Percentiles rank a stretch among this genome's conserved stretches.
These are phyloP conservation scores for Pichia membranifaciens DNA, from an alignment of 805 yeast species.

Conservation along the genomic window DNA sequence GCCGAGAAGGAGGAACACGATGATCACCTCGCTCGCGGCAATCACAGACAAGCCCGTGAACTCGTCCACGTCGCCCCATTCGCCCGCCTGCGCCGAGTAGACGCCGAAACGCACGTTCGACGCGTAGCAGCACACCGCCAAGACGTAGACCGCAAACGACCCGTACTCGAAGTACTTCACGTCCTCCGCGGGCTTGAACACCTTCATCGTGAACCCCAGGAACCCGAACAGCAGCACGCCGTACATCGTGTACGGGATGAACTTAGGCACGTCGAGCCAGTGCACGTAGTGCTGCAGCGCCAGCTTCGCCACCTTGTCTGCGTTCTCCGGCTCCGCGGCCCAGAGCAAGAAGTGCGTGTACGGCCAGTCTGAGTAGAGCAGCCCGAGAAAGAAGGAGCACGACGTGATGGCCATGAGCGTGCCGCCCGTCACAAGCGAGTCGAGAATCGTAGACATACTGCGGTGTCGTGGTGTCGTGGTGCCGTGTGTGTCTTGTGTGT, in stretches of 20 bases:
- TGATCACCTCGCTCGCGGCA: slow-evolving; percentile 81
- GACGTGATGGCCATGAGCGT: slow-evolving; percentile 31
- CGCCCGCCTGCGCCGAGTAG: slow-evolving; percentile 57
- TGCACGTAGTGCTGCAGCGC: slow-evolving; percentile 69
- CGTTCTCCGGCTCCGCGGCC: slow-evolving; percentile 43
- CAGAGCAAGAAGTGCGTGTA: slow-evolving; percentile 77
- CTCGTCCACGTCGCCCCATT: slow-evolving; percentile 92
- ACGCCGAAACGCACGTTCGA: slow-evolving; percentile 83
- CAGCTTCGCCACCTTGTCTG: slow-evolving; percentile 30
- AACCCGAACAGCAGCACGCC: slow-evolving; percentile 58
- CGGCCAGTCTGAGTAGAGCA: slow-evolving; percentile 69
- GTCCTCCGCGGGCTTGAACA: slow-evolving; percentile 83
- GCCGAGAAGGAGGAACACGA: slow-evolving; percentile 66
- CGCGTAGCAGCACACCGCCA: slow-evolving; percentile 71
- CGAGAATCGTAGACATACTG: slow-evolving; percentile 23
- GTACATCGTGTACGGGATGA: slow-evolving; percentile 58
- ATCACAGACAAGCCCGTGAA: slow-evolving; percentile 84
- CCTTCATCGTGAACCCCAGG: slow-evolving; percentile 65
- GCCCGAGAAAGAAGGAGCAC: slow-evolving; percentile 75
- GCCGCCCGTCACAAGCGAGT: slow-evolving; percentile 32
- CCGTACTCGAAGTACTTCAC: slow-evolving; percentile 88
- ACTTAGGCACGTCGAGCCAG: slow-evolving; percentile 62
- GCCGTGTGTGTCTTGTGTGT: too few species aligned
- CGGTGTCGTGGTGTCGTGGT: too few species aligned
- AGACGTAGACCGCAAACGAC: slow-evolving; percentile 64